Evolutionary conservation across 2,329 filamentous ascomycete genomes (phyloP).

Genomic region (Metarhizium anisopliae): DNA sequence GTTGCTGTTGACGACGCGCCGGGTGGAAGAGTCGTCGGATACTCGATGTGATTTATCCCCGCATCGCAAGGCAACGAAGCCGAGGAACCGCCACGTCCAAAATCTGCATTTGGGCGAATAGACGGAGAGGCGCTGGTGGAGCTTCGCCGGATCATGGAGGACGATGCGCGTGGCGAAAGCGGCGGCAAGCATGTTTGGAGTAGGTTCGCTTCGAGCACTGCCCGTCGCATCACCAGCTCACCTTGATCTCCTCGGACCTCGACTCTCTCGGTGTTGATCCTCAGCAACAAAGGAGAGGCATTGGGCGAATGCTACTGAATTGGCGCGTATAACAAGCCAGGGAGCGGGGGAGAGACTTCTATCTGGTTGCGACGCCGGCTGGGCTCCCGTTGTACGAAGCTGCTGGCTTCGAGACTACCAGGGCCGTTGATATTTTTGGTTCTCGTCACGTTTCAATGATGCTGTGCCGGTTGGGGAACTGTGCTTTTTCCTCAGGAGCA

Average conservation of each 20-base stretch:
- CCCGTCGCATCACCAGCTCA: background rate
- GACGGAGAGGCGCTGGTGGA: no score
- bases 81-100: no score
- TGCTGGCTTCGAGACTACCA: constrained; percentile 4
- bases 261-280: constrained; percentile 12
- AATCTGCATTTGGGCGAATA: no score
- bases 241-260: constrained; percentile 4
- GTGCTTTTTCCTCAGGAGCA: no score
- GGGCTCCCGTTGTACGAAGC: constrained; percentile 7
- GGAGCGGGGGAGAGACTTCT: constrained; percentile 7
- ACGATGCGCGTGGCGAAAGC: no score
- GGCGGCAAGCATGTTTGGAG: constrained; percentile 13
- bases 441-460: constrained; percentile 8
- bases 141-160: no score
- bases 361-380: constrained; percentile 8
- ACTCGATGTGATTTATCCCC: no score
- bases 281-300: constrained; percentile 8
- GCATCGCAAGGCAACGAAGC: no score
- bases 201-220: constrained; percentile 1
- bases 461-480: background rate
- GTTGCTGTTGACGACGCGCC: no score
- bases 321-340: constrained; percentile 9
- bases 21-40: no score
- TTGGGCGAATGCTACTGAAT: constrained; percentile 10
- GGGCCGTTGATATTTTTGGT: constrained; percentile 6